Evolutionary conservation across 1,284 basidiomycete species (phyloP).

Genomic region (Apiotrichum gracile): DNA sequence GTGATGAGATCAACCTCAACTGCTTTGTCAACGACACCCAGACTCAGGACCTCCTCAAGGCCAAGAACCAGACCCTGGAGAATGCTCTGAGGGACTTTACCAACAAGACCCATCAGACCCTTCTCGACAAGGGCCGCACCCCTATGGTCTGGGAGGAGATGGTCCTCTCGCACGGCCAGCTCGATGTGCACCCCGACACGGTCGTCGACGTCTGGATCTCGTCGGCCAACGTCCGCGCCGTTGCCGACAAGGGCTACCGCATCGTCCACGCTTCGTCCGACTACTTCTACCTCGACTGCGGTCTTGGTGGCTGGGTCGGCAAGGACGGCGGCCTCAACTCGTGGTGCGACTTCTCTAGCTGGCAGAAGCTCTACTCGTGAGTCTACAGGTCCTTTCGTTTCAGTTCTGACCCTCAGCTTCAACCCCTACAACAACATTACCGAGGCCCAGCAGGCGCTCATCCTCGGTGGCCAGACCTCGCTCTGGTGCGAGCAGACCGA

Average conservation of each 20-base stretch:
- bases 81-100: slow-evolving; percentile 63
- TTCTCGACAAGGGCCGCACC: slow-evolving; percentile 53
- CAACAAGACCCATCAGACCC: slow-evolving; percentile 52
- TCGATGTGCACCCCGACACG: slow-evolving; percentile 58
- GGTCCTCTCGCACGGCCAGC: slow-evolving; percentile 59
- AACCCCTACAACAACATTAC: slow-evolving; percentile 61
- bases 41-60: slow-evolving; percentile 55
- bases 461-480: slow-evolving; percentile 61
- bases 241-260: slow-evolving; percentile 57
- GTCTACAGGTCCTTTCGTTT: no score
- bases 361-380: slow-evolving; percentile 58
- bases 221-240: slow-evolving; percentile 55
- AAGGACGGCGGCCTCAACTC: slow-evolving; percentile 43
- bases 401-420: no score
- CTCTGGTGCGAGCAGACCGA: slow-evolving; percentile 75
- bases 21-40: slow-evolving; percentile 62
- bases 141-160: slow-evolving; percentile 64
- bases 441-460: slow-evolving; percentile 51
- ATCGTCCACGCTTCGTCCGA: slow-evolving; percentile 64
- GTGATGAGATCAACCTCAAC: slow-evolving; percentile 69
- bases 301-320: slow-evolving; percentile 71
- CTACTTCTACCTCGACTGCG: slow-evolving; percentile 77
- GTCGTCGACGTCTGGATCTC: slow-evolving; percentile 70
- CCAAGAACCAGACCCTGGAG: slow-evolving; percentile 55
- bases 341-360: slow-evolving; percentile 72